phyloP scores from a whole-genome alignment of 2,329 filamentous ascomycete species.

The Scedosporium dehoogii region DNA sequence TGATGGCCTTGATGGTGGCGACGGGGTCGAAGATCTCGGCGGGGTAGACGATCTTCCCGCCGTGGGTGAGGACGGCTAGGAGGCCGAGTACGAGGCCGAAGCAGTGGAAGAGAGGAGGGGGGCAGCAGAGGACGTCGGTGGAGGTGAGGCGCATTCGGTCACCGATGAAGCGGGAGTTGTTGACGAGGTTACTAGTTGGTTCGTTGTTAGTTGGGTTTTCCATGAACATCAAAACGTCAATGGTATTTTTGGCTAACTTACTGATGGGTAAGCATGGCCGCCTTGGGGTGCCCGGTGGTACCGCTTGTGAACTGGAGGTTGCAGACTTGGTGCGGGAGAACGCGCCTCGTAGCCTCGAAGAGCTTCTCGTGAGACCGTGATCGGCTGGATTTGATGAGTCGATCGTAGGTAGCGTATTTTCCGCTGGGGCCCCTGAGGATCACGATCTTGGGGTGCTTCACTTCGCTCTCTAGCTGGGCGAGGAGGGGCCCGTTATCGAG shows the following conservation, averaged over 20 bases:
- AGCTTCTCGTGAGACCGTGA: conserved; percentile 39
- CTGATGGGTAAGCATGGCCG: conserved; percentile 65
- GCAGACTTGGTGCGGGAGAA: conserved; percentile 57
- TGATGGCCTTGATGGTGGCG: conserved; percentile 56
- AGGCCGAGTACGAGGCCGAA: conserved; percentile 73
- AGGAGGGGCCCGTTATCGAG: conserved; percentile 55
- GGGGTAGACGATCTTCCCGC: conserved; percentile 67
- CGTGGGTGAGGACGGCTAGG: conserved; percentile 62
- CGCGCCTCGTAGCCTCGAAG: conserved; percentile 39
- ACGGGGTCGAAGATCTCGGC: conserved; percentile 62
- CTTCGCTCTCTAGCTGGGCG: conserved; percentile 35
- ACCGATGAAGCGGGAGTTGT: conserved; percentile 61
- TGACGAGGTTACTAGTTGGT: conserved; percentile 43
- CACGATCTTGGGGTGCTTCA: conserved; percentile 40
- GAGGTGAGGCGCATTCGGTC: conserved; percentile 62
- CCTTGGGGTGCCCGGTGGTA: conserved; percentile 65
- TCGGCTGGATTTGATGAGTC: conserved; percentile 43
- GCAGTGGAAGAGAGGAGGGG: conserved; percentile 77
- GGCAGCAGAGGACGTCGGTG: conserved; percentile 65
- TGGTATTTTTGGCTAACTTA: conserved; percentile 22
- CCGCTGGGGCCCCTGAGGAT: conserved; percentile 47
- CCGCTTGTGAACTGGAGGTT: conserved; percentile 69
- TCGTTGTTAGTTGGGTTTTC: neutral
- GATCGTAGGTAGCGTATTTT: conserved; percentile 49
- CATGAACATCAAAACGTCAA: neutral